Percentiles rank a stretch among this genome's conserved stretches.
Conservation (phyloP, 176 grass and related monocot genomes). For the Juncus effusus region DNA sequence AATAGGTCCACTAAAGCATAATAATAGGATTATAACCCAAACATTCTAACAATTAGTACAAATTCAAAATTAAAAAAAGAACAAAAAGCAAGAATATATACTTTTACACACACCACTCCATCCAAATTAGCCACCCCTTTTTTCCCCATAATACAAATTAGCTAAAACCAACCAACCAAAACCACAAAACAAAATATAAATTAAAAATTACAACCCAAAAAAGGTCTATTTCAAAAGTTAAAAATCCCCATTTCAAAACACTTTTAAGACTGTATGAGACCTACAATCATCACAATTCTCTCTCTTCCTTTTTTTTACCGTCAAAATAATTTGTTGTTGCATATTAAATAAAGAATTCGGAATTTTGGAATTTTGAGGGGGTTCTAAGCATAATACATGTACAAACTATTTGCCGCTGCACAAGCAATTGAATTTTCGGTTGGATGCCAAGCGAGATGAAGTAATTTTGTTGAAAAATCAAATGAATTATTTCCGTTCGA, state of each 20-base stretch:
- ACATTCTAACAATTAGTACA: constrained; percentile 27
- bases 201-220: too few relatives aligned
- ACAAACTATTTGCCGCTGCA: constrained; percentile 84
- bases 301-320: neutral
- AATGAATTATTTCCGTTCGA: constrained; percentile 49
- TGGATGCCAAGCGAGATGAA: constrained; percentile 90
- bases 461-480: constrained; percentile 69
- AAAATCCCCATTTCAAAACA: constrained; percentile 13
- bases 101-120: constrained; percentile 25
- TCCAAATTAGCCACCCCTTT: constrained; percentile 24
- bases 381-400: constrained; percentile 87
- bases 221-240: constrained; percentile 20
- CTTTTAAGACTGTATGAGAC: constrained; percentile 39
- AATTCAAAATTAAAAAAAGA: neutral
- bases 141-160: constrained; percentile 21
- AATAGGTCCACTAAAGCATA: constrained; percentile 24
- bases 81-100: constrained; percentile 23
- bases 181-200: constrained; percentile 4
- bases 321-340: constrained; percentile 34
- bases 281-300: constrained; percentile 44
- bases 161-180: constrained; percentile 17
- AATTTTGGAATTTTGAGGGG: neutral
- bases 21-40: constrained; percentile 23
- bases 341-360: constrained; percentile 58
- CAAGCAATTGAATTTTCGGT: constrained; percentile 93